A percentile compares a stretch with the other conserved stretches of the same genome.
Evolutionary conservation across 345 rosid genomes (phyloP).

Genomic region (Lepidium didymum): DNA sequence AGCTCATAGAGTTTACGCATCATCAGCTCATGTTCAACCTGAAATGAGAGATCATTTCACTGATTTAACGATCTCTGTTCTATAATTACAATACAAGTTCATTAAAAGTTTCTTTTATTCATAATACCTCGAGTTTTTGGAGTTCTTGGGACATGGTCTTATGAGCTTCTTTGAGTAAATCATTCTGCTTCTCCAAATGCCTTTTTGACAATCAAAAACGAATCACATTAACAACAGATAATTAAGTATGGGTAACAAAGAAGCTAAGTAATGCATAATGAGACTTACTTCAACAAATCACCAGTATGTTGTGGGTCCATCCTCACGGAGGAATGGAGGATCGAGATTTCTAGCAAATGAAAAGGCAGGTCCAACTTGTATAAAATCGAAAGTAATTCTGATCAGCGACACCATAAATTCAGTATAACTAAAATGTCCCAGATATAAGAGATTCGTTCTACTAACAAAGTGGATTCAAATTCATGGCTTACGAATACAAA

Average conservation of each 20-base stretch:
- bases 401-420: background rate
- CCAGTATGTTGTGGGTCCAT: conserved; percentile 24
- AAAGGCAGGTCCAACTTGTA: too few relatives aligned
- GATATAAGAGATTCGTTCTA: background rate
- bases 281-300: conserved; percentile 18
- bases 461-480: background rate
- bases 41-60: background rate
- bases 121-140: conserved; percentile 45
- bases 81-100: background rate
- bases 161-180: conserved; percentile 36
- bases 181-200: conserved; percentile 59
- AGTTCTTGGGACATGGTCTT: conserved; percentile 41
- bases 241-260: background rate
- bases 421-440: background rate
- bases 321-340: background rate
- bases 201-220: conserved; percentile 19
- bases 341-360: background rate
- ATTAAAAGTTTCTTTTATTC: background rate
- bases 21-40: conserved; percentile 82
- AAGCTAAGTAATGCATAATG: background rate
- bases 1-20: conserved; percentile 65
- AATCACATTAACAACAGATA: background rate
- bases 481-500: background rate
- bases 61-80: background rate
- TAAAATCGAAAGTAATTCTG: background rate